Conservation (phyloP, 371 early-diverging fungal genomes). For the Rhizomucor miehei region DNA sequence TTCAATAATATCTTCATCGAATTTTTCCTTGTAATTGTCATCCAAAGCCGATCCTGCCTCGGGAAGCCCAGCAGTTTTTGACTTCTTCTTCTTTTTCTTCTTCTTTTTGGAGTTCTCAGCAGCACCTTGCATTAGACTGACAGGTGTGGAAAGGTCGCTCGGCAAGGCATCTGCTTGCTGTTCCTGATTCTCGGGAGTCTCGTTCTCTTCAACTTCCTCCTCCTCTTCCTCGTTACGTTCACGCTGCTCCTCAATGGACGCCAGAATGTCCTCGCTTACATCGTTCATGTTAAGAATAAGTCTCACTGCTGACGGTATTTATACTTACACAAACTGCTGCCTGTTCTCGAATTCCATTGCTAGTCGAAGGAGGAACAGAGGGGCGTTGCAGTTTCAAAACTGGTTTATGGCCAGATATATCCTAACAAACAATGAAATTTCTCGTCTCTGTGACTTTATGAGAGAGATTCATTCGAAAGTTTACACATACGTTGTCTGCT, state of each 20-base stretch:
- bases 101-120: conserved; percentile 45
- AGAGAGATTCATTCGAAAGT: too few relatives aligned
- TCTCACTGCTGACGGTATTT: not conserved
- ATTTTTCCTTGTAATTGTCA: conserved; percentile 34
- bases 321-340: conserved; percentile 8
- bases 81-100: conserved; percentile 58
- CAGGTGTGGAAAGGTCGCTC: conserved; percentile 24
- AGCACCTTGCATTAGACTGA: conserved; percentile 19
- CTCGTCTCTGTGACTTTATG: too few relatives aligned
- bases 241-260: conserved; percentile 2
- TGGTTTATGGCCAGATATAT: too few relatives aligned
- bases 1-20: conserved; percentile 43
- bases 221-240: conserved; percentile 2
- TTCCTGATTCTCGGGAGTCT: not conserved
- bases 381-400: too few relatives aligned
- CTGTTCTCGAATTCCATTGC: conserved; percentile 10
- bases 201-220: conserved; percentile 1
- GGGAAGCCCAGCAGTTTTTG: conserved; percentile 44
- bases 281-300: not conserved
- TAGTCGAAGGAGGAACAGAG: too few relatives aligned
- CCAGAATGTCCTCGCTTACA: conserved; percentile 10
- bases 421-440: too few relatives aligned
- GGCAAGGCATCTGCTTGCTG: conserved; percentile 12
- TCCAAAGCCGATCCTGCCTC: conserved; percentile 48
- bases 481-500: too few relatives aligned